Conservation (phyloP, 169 alveolate species). For the Plasmodium gonderi region DNA sequence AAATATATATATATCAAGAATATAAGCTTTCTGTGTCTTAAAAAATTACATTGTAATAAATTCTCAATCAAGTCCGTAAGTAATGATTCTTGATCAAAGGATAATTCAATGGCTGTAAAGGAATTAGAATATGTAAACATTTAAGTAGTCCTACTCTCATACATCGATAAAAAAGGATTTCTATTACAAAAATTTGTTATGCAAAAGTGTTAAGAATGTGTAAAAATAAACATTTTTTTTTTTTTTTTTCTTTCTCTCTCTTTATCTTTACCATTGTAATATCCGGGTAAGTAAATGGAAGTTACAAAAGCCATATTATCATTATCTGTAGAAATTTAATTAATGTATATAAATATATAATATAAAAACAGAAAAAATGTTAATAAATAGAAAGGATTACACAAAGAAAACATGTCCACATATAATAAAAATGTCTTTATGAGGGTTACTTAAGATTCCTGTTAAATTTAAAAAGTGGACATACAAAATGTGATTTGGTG, state of each 20-base stretch:
- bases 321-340: conserved; percentile 28
- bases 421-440: not conserved
- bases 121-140: not conserved
- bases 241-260: not conserved
- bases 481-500: not conserved
- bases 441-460: conserved; percentile 29
- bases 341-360: not conserved
- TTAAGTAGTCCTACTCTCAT: not conserved
- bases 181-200: not conserved
- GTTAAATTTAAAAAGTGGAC: conserved; percentile 25
- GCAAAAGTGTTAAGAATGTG: not conserved
- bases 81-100: conserved; percentile 10
- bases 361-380: not conserved
- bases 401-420: not conserved
- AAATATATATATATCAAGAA: not conserved
- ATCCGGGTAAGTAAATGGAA: conserved; percentile 45
- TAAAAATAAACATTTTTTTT: not conserved
- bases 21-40: not conserved
- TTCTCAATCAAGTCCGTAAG: not conserved
- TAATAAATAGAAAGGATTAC: not conserved
- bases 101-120: conserved; percentile 17
- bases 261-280: conserved; percentile 12
- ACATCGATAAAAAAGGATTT: not conserved
- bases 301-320: conserved; percentile 39
- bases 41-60: conserved; percentile 19